Evolutionary conservation across 352 stramenopile species (phyloP).

Genomic region (Pythium guiyangense): DNA sequence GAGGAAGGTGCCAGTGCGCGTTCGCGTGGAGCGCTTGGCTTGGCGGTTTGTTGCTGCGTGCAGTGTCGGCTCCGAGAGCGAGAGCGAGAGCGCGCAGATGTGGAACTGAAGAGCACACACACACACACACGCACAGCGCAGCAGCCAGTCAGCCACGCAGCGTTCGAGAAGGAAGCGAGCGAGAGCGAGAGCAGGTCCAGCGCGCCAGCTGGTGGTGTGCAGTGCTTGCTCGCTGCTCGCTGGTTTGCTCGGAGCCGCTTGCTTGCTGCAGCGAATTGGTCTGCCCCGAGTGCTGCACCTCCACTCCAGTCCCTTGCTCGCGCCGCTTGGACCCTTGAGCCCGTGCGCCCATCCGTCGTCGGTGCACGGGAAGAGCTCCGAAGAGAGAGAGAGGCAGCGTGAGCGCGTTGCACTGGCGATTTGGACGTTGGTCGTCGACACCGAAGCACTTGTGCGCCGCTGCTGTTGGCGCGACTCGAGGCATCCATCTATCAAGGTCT

Average conservation of each 20-base stretch:
- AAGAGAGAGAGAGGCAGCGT: background rate
- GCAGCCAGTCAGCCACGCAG: background rate
- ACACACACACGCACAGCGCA: too few species aligned
- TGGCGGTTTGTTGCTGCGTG: background rate
- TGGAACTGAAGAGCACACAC: background rate
- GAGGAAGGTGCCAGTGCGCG: background rate
- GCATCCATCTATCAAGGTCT: background rate
- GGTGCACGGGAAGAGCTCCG: conserved; percentile 3
- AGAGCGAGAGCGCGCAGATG: conserved; percentile 1
- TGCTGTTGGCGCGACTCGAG: background rate
- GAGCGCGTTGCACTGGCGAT: background rate
- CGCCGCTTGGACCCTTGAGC: too few species aligned
- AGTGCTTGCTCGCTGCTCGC: background rate
- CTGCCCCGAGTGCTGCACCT: background rate
- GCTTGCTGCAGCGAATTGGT: background rate
- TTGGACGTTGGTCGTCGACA: too few species aligned
- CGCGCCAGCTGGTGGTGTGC: conserved; percentile 10
- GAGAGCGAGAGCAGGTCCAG: conserved; percentile 10
- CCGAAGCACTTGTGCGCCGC: too few species aligned
- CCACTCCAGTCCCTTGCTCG: background rate
- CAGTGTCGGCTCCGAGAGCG: background rate
- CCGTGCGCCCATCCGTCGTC: background rate
- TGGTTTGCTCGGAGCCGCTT: too few species aligned
- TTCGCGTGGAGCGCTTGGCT: background rate
- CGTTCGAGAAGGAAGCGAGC: conserved; percentile 9